Conservation (phyloP, 345 rosid species). For the Iberis pinnata region DNA sequence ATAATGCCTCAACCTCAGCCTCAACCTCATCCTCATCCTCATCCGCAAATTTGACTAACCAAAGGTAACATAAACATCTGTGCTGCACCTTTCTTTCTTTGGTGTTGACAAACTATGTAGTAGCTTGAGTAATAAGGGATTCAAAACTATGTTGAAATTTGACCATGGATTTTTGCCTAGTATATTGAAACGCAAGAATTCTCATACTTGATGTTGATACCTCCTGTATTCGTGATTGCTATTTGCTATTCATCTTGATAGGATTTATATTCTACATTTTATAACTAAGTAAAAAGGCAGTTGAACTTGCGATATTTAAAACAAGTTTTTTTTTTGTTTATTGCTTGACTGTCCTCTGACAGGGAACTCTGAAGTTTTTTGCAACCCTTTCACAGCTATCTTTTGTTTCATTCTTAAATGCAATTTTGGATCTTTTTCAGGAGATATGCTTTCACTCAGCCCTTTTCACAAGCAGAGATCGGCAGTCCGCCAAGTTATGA, state of each 20-base stretch:
- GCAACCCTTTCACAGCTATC: too few species aligned
- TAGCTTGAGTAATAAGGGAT: constrained; percentile 13
- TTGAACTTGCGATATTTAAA: too few species aligned
- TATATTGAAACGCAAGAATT: not conserved
- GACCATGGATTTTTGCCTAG: too few species aligned
- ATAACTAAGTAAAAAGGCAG: too few species aligned
- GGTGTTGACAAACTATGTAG: not conserved
- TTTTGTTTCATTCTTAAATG: constrained; percentile 1
- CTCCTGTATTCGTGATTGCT: constrained; percentile 1
- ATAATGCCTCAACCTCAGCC: constrained; percentile 33
- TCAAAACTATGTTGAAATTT: too few species aligned
- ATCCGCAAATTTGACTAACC: constrained; percentile 41
- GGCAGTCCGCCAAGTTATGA: constrained; percentile 73
- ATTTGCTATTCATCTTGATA: constrained; percentile 6
- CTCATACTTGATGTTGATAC: too few species aligned
- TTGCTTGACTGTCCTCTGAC: too few species aligned
- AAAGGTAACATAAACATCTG: constrained; percentile 42
- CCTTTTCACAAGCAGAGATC: constrained; percentile 48
- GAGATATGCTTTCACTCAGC: constrained; percentile 55
- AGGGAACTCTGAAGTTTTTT: too few species aligned
- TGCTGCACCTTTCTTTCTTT: not conserved
- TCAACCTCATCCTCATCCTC: constrained; percentile 44
- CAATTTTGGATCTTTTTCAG: constrained; percentile 36
- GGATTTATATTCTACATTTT: not conserved
- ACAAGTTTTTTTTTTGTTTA: too few species aligned